Conservation (phyloP, 495 filamentous ascomycete species). For the Penicillium pancosmium region DNA sequence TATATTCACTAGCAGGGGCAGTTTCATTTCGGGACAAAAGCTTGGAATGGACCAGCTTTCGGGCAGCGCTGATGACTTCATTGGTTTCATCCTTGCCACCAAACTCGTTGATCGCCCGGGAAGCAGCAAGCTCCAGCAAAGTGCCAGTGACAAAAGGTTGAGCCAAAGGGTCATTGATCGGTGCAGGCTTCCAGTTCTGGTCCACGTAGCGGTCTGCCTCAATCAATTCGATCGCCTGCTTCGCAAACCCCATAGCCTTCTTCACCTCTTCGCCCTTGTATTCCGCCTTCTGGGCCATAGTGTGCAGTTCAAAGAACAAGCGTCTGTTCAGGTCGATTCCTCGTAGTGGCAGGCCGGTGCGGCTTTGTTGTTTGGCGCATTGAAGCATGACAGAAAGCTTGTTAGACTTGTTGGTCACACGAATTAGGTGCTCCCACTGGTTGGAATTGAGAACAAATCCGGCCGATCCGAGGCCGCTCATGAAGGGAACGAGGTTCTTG, state of each 20-base stretch:
- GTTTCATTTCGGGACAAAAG: conserved; percentile 21
- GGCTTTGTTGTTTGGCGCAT: conserved; percentile 45
- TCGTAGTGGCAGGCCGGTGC: conserved; percentile 55
- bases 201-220: conserved; percentile 47
- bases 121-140: conserved; percentile 48
- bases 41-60: conserved; percentile 33
- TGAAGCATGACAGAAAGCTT: conserved; percentile 54
- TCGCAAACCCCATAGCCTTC: conserved; percentile 44
- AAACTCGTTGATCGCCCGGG: conserved; percentile 34
- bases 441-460: conserved; percentile 30
- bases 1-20: conserved; percentile 15
- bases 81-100: conserved; percentile 34
- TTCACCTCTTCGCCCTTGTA: conserved; percentile 43
- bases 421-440: conserved; percentile 44
- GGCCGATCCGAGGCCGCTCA: conserved; percentile 58
- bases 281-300: conserved; percentile 42
- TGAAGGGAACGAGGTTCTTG: conserved; percentile 58
- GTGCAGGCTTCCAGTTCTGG: conserved; percentile 6
- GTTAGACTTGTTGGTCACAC: conserved; percentile 40
- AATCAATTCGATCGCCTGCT: conserved; percentile 54
- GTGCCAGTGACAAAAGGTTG: conserved; percentile 46
- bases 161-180: conserved; percentile 32
- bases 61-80: conserved; percentile 40
- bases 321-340: conserved; percentile 40
- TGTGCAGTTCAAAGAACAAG: conserved; percentile 55